These are phyloP conservation scores for Saururus chinensis DNA, from an alignment of 164 flowering plant genomes.

Conservation along the genomic window DNA sequence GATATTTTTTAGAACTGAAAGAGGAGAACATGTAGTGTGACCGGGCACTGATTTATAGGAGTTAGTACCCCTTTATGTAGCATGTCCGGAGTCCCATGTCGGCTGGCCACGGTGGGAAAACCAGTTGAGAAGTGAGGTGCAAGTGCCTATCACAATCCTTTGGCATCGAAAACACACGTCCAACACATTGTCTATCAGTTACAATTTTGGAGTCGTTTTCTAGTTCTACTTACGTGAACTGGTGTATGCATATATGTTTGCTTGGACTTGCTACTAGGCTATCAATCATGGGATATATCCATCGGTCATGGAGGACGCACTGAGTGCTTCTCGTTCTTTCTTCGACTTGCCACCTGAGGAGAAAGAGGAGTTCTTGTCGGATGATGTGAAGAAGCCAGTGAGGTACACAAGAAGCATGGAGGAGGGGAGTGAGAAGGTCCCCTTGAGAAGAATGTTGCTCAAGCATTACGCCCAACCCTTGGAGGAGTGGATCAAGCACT, in stretches of 20 bases:
- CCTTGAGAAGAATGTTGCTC: slow-evolving; percentile 48
- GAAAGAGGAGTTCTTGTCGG: slow-evolving; percentile 26
- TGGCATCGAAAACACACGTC: too few relatives aligned
- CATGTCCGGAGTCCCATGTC: too few relatives aligned
- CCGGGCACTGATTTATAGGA: too few relatives aligned
- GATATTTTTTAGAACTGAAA: too few relatives aligned
- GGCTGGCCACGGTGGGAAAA: too few relatives aligned
- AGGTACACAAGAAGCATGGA: slow-evolving; percentile 36
- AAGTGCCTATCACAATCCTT: too few relatives aligned
- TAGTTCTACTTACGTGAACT: not conserved
- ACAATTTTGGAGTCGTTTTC: too few relatives aligned
- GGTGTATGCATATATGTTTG: not conserved
- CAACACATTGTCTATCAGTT: too few relatives aligned
- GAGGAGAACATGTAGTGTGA: too few relatives aligned
- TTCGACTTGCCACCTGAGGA: slow-evolving; percentile 28
- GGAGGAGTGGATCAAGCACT: slow-evolving; percentile 26
- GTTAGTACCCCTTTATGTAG: too few relatives aligned
- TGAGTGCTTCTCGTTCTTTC: slow-evolving; percentile 20
- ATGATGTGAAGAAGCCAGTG: slow-evolving; percentile 41
- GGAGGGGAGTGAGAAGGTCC: slow-evolving; percentile 35
- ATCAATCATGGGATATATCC: slow-evolving; percentile 39
- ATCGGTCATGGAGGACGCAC: slow-evolving; percentile 20
- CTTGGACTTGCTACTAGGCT: slow-evolving; percentile 11
- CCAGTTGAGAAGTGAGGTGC: too few relatives aligned
- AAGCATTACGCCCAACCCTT: slow-evolving; percentile 56